Evolutionary conservation across 352 stramenopile species (phyloP), one percentile per base, ranked within the genome.

Genomic region (Globisporangium cederbergense): DNA sequence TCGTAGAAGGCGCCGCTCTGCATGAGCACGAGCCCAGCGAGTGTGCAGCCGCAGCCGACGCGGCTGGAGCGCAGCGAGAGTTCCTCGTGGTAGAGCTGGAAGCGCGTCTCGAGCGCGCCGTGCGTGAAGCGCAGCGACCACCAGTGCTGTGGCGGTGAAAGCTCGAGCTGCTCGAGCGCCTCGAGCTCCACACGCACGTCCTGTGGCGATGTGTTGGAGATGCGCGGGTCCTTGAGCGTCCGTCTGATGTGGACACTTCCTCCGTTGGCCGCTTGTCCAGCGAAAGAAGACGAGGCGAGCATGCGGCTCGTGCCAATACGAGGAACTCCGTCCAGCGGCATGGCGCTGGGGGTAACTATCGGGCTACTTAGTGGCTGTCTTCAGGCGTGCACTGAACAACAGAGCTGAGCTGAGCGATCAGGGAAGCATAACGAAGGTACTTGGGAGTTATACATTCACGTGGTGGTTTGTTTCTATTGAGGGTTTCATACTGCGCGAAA

Each of bases 61-160:
- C 66, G 68, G 13, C 76, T 84, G 38, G 72, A 71, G 13, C 58
- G 32, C 3, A 87, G 45, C 13, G 75, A 79, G 16, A 72, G 66
- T 10, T 89, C 79, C 62, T 89, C 75, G 40, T 90, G 76, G 51
- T 86, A 88, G 47, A 75, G 61, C 64, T 89, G 78, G 65, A 88
- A 90, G 25, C 76, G 75, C 56, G 60, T 55, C 53, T 90, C 79
- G 67, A 88, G 77, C 30, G 62, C 58, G 8, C 65, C 46, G 54
- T 78, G 70, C 28, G 66, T 67, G 49, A 90, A 90, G 11, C 73
- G 71, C 20, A 90, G 71, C 18, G 76, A 81, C 72, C 61, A 82
- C 14, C 60, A 58, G 34, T 34, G 20, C 53, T 80, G 70, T 32
- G 75, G 78, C 46, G 32, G 32, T 36, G 68, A 68, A 14, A 60